Evolutionary conservation across 1,284 basidiomycete species (phyloP), one percentile per base, ranked within the genome.

Genomic region (Fomitopsis schrenkii): DNA sequence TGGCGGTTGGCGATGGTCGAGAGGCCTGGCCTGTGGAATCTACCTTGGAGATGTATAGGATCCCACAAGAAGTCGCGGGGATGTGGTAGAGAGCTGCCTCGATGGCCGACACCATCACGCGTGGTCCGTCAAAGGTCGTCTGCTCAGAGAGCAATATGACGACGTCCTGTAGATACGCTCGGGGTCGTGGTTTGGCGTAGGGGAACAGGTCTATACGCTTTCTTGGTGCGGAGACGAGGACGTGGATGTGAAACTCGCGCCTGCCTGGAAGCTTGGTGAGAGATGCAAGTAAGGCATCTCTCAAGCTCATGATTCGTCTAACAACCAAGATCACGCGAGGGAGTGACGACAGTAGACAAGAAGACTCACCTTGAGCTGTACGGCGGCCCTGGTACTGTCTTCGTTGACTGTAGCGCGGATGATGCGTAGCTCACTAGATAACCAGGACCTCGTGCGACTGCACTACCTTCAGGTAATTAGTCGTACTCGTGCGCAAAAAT

Each of bases 1-100:
- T 73, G 1, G 83, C 76, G 0, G 93, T 94, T 1, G 91, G 85
- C 53, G 88, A 81, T 3, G 84, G 85, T 7, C 72, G 61, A 33
- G 69, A 68, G 0, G 80, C 85, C 65, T 93, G 94, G 0, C 96
- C 96, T 0, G 94, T 95, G 14, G 95, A 89, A 73, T 98, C 97
- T 59, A 98, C 87, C 76, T 99, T 99, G 56, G 93, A 93, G 53
- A 98, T 82, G 75, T 98, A 98, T 26, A 99, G 77, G 40, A 99
- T 83, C 1, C 86, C 87, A 59, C 83, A 84, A 2, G 81, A 82
- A 1, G 90, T 88, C 2, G 83, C 68, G 4, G 91, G 90, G 55
- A 93, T 71, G 50, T 86, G 85, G 79, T 95, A 98, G 36, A 98
- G 76, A 59, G 80, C 84, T 0, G 88, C 91, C 70, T 97, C 94